Base-by-base conservation (phyloP, 768 basidiomycete genomes). In the Amanita exitialis region DNA sequence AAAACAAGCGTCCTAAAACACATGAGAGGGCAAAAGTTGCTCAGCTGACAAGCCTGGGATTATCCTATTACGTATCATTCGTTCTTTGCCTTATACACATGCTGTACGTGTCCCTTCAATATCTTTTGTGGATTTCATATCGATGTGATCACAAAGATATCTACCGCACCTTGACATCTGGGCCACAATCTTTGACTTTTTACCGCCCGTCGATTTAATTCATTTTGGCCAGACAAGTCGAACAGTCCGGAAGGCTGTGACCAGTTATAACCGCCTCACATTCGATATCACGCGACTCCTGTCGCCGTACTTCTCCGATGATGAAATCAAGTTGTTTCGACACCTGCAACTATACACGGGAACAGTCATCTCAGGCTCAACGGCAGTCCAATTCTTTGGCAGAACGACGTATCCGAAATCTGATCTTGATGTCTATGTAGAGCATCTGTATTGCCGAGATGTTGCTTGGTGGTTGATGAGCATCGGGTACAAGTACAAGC, bases 391-490 rank as follows among this genome's bases (percentile, higher is more conserved):
- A 20, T 41, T 49, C 1, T 49, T 49, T 42, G 36, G n/a, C n/a
- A n/a, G 48, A 13, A 28, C 34, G 27, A 23, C 23, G 3, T 49
- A 37, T 39, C 35, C 34, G 4, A 16, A 27, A 16, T 49, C 35
- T 15, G 47, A 49, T 39, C 38, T 49, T 10, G 47, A 49, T 28
- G 4, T 49, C 7, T 49, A 49, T 37, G 47, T 49, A 4, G 47
- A 49, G 30, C 16, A 18, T 10, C 23, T 10, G 16, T 46, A 46
- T 9, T 46, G 44, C 28, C 27, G 30, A 9, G 25, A 30, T n/a
- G 28, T 32, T 13, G 27, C 30, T 9, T 28, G 16, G n/a, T 46
- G 44, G 44, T 32, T 46, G 25, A 46, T 18, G 16, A 46, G 16
- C 10, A n/a, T 23, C n/a, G 27, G 16, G 28, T 46, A 30, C 28